Evolutionary conservation across 2,329 filamentous ascomycete genomes (phyloP).

Genomic region (Microdochium nivale): DNA sequence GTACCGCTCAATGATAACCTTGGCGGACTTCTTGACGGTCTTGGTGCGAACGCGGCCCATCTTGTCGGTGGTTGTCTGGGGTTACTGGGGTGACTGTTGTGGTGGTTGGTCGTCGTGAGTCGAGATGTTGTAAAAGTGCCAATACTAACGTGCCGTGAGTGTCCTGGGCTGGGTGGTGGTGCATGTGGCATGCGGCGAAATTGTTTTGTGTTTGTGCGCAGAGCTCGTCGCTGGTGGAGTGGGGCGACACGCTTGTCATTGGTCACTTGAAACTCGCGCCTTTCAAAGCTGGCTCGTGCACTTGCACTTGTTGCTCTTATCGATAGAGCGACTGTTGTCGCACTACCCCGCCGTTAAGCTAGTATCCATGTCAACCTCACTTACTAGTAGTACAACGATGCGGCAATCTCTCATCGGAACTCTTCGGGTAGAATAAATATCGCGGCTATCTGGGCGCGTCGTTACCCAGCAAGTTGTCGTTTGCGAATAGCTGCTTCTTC

Average conservation of each 20-base stretch:
- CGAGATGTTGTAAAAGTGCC: neutral
- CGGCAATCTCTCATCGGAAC: too few relatives aligned
- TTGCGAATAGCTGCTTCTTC: too few relatives aligned
- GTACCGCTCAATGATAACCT: constrained; percentile 99
- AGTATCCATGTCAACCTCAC: too few relatives aligned
- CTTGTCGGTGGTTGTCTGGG: constrained; percentile 42
- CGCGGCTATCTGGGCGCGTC: too few relatives aligned
- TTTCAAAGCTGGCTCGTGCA: neutral
- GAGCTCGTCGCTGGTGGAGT: neutral
- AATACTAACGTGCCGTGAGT: too few relatives aligned
- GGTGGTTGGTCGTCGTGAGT: constrained; percentile 16
- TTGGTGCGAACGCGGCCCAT: constrained; percentile 66
- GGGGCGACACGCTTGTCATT: neutral
- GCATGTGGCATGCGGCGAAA: neutral
- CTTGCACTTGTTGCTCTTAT: too few relatives aligned
- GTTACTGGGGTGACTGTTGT: constrained; percentile 24
- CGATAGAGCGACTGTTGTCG: too few relatives aligned
- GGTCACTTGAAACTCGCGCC: neutral
- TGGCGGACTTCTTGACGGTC: constrained; percentile 74
- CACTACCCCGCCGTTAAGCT: too few relatives aligned
- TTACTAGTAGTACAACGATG: too few relatives aligned
- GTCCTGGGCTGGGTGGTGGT: neutral
- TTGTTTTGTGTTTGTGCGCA: neutral
- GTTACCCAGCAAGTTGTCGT: too few relatives aligned
- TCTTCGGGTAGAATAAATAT: too few relatives aligned